Base-by-base conservation (phyloP, 305 asterid species). In the Plantago coronopus region DNA sequence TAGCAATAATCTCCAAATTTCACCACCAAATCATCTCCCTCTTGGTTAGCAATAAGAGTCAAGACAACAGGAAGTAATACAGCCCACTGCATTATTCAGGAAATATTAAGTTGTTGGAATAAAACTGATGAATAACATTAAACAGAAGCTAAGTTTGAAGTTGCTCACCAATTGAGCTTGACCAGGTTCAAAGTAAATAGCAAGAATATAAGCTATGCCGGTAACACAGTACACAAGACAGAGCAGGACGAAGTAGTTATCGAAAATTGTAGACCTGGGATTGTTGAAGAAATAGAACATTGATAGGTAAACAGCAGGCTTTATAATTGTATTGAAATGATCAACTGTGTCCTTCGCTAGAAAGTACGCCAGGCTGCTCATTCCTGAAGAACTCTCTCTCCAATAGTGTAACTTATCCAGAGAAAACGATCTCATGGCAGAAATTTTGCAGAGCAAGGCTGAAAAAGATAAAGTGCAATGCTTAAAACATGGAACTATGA, bases 201-300 rank as follows among this genome's bases (percentile, higher is more conserved):
- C 95, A n/a, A 87, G 86, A 69, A 73, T 57, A 70, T 87, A 87
- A 45, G 95, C 95, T 63, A 87, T 84, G 68, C 95, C 95, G 2
- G 95, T 80, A 23, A 87, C 95, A 61, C 95, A 84, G 71, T 87
- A 87, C 1, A 87, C 89, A 17, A 84, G 77, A 72, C 93, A 78
- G 18, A 87, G 65, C 69, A 87, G 69, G 59, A 87, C 93, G 18
- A 82, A 8, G 76, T 84, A 87, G 46, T 87, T 87, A 69, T 84
- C 90, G 43, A 67, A 77, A 63, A 87, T 75, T 56, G 85, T 63
- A 7, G 95, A 82, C 67, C 95, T 72, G 2, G 94, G 95, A 64
- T 84, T 84, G 85, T 84, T 87, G 83, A 87, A 87, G 88, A 78
- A 87, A 70, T 84, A 87, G 80, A 87, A 87, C 90, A 84, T 87